Evolutionary conservation across 1,284 basidiomycete genomes (phyloP), one percentile per base, ranked within the genome.

Genomic region (Leucoagaricus sp.): DNA sequence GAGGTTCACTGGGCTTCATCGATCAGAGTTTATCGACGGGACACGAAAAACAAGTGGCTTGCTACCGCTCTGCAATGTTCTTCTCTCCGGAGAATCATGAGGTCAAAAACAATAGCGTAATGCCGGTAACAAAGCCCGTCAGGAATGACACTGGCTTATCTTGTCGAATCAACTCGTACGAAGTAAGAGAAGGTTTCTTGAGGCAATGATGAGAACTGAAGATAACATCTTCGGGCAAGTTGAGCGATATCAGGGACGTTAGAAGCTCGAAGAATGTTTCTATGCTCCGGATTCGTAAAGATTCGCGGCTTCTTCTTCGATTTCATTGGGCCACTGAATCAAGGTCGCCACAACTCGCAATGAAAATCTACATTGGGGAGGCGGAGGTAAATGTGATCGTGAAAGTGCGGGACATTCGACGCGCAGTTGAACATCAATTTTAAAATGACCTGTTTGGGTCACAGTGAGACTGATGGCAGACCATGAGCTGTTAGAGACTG

Each of bases 201-300:
- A 12, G 46, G 46, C 28, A 48, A 33, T 48, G 51, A 53, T 53
- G 21, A 34, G 42, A 26, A 36, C 17, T 33, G 31, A 31, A 26
- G 51, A 53, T 53, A 53, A 53, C 41, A 26, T 31, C 51, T 36
- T 46, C 51, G 23, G 41, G 31, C 21, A 33, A 17, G 29, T 19
- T 29, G 46, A 31, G 33, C 15, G 31, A 53, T 34, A 46, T 19
- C 51, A 45, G 33, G 29, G 38, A 36, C 29, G 31, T 21, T 38
- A 23, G 51, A 53, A 53, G 21, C 29, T 42, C 33, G 26, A 49
- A 49, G 46, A 48, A 41, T 41, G 46, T 31, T 41, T 33, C 33
- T 28, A 21, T 23, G 23, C 48, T 33, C n/a, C n/a, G n/a, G n/a
- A n/a, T n/a, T n/a, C n/a, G n/a, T n/a, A n/a, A n/a, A 29, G 29